Evolutionary conservation across 2,329 filamentous ascomycete species (phyloP).

Genomic region (Penicillium sp.): DNA sequence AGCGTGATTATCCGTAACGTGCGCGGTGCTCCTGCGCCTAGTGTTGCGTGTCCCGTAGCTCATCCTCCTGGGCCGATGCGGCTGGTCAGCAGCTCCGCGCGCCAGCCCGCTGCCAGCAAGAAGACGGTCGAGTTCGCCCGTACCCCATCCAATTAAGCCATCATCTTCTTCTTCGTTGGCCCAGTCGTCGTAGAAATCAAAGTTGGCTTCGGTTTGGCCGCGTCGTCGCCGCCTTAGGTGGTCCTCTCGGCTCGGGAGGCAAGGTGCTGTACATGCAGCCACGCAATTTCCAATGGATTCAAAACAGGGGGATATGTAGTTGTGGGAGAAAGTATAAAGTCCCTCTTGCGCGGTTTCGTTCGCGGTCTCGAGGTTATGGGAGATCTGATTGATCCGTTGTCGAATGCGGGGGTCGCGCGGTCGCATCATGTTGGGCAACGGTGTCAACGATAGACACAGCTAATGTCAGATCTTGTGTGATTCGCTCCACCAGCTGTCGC

Average conservation of each 20-base stretch:
- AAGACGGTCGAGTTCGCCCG: conserved; percentile 80
- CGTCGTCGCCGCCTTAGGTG: conserved; percentile 68
- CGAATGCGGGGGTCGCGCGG: conserved; percentile 79
- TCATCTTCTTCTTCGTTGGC: conserved; percentile 61
- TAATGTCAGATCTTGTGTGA: neutral
- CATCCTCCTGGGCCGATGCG: conserved; percentile 75
- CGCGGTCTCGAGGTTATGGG: conserved; percentile 82
- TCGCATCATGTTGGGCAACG: conserved; percentile 52
- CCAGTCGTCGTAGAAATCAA: conserved; percentile 99
- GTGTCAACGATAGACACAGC: neutral
- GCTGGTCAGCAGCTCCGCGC: conserved; percentile 55
- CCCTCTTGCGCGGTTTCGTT: conserved; percentile 89
- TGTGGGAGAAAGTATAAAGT: conserved; percentile 83
- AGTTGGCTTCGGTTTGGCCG: conserved; percentile 71
- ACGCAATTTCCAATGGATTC: conserved; percentile 63
- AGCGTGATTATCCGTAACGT: conserved; percentile 49
- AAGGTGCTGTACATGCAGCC: conserved; percentile 65
- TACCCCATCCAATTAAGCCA: conserved; percentile 71
- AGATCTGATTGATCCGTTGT: conserved; percentile 89
- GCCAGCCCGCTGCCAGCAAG: conserved; percentile 62
- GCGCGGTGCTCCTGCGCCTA: conserved; percentile 56
- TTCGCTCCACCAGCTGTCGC: conserved; percentile 12
- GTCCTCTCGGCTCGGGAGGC: conserved; percentile 69
- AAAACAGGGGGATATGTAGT: conserved; percentile 81
- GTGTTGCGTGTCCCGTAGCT: conserved; percentile 74